A percentile compares a stretch with the other conserved stretches of the same genome.
Conservation (phyloP, 371 early-diverging fungal genomes). For the Vairimorpha apis region DNA sequence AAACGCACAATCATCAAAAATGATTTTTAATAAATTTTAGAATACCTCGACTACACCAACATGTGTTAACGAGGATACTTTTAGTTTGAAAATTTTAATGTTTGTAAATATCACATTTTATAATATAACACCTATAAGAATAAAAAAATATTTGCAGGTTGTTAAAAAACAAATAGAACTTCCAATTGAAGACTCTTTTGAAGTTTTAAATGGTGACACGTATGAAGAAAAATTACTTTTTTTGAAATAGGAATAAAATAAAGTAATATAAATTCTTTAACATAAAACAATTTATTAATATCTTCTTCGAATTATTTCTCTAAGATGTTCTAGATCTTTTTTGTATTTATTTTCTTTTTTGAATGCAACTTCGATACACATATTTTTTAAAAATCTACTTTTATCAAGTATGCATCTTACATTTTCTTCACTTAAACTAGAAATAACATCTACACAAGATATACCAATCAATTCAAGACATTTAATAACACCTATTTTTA, state of each 20-base stretch:
- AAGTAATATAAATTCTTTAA: no score
- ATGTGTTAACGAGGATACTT: not conserved
- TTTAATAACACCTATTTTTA: slow-evolving; percentile 25
- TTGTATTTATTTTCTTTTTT: not conserved
- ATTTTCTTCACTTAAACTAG: slow-evolving; percentile 10
- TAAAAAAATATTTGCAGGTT: slow-evolving; percentile 33
- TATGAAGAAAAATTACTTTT: slow-evolving; percentile 27
- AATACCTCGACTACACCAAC: slow-evolving; percentile 35
- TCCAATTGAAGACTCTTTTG: slow-evolving; percentile 19
- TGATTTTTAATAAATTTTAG: not conserved
- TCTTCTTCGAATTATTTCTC: not conserved
- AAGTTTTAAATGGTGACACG: slow-evolving; percentile 34
- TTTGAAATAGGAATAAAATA: not conserved
- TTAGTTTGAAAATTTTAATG: slow-evolving; percentile 18
- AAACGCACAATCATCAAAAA: not conserved
- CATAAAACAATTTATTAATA: not conserved
- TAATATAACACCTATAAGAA: slow-evolving; percentile 19
- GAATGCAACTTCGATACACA: not conserved
- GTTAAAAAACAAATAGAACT: slow-evolving; percentile 13
- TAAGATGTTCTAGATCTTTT: not conserved
- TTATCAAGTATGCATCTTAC: slow-evolving; percentile 12
- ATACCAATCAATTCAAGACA: slow-evolving; percentile 24
- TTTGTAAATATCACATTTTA: slow-evolving; percentile 25
- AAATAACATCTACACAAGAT: slow-evolving; percentile 14
- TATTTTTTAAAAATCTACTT: not conserved